Conservation (phyloP, 2,329 filamentous ascomycete genomes). For the Aspergillus quadricinctus region DNA sequence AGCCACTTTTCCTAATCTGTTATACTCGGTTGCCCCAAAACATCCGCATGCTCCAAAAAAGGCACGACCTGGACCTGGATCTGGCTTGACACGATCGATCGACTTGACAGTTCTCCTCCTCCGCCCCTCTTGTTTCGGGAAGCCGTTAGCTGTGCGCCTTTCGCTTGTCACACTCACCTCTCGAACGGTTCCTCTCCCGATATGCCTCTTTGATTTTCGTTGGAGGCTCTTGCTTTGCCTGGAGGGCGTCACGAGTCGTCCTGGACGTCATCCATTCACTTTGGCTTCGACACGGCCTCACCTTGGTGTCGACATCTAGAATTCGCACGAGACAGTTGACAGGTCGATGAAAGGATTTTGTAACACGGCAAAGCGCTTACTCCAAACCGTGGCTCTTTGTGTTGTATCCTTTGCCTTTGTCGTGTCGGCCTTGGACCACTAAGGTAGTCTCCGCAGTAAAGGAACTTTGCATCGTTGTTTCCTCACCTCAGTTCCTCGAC, state of each 20-base stretch:
- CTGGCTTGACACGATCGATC: background rate
- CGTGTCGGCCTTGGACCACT: background rate
- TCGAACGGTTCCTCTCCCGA: constrained; percentile 5
- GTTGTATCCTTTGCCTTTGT: background rate
- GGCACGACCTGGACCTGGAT: background rate
- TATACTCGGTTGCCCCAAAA: constrained; percentile 18
- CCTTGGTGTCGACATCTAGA: constrained; percentile 1
- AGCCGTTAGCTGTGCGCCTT: background rate
- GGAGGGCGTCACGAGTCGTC: constrained; percentile 19
- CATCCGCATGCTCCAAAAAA: constrained; percentile 10
- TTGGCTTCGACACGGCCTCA: constrained; percentile 8
- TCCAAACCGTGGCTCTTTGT: background rate
- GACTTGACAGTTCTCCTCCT: background rate
- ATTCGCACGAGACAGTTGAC: background rate
- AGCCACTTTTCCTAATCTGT: constrained; percentile 15
- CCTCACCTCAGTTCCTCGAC: constrained; percentile 9
- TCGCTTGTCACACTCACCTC: background rate
- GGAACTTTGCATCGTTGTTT: constrained; percentile 12
- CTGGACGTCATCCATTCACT: constrained; percentile 19
- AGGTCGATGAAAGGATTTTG: constrained; percentile 1
- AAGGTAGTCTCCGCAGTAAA: background rate
- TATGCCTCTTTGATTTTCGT: constrained; percentile 19
- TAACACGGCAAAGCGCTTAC: background rate
- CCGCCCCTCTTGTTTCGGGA: background rate
- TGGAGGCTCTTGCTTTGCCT: constrained; percentile 15